Conservation (phyloP, 352 stramenopile species). For the Sclerospora graminicola region DNA sequence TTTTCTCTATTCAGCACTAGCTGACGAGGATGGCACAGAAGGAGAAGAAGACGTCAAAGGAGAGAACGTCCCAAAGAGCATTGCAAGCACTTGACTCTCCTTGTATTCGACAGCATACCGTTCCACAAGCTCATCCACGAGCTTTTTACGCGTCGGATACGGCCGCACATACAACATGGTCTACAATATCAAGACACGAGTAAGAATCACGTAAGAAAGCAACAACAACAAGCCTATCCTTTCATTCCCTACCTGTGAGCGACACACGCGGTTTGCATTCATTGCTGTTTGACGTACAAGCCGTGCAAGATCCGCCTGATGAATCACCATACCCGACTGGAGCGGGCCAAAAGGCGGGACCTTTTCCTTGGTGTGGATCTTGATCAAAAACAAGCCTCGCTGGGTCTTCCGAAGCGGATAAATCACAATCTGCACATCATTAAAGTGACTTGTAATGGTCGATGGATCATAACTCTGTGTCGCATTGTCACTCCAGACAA, state of each 20-base stretch:
- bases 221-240: not conserved
- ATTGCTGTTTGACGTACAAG: constrained; percentile 82
- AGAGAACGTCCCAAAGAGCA: constrained; percentile 58
- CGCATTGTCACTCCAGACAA: constrained; percentile 82
- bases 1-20: constrained; percentile 7
- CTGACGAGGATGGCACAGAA: constrained; percentile 9
- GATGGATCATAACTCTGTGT: constrained; percentile 61
- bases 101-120: constrained; percentile 81
- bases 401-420: constrained; percentile 59
- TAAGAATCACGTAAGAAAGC: too few relatives aligned
- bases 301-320: constrained; percentile 46
- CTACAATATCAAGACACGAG: too few relatives aligned
- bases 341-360: constrained; percentile 70
- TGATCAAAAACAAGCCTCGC: constrained; percentile 57
- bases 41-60: constrained; percentile 10
- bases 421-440: constrained; percentile 82
- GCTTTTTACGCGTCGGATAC: constrained; percentile 81
- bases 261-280: constrained; percentile 83
- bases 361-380: constrained; percentile 78
- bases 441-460: constrained; percentile 87
- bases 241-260: constrained; percentile 42
- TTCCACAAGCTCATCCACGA: constrained; percentile 84
- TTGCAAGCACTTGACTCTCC: constrained; percentile 71
- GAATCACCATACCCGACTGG: constrained; percentile 78
- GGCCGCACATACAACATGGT: constrained; percentile 76